Percentiles rank a stretch among this genome's conserved stretches.
Conservation (phyloP, 495 filamentous ascomycete species). For the Parathielavia appendiculata region DNA sequence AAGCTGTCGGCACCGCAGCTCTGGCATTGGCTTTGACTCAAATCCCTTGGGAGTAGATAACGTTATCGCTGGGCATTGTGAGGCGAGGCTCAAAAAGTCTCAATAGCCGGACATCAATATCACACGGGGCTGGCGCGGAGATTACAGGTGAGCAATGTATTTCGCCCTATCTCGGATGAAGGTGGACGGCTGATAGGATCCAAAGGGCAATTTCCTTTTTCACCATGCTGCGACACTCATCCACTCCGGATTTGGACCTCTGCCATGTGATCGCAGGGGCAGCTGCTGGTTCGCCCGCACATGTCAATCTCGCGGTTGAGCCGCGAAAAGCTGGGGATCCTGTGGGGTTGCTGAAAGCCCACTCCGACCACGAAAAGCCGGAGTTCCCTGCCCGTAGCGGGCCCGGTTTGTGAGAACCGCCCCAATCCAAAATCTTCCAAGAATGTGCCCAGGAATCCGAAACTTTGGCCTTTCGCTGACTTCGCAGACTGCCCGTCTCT, state of each 20-base stretch:
- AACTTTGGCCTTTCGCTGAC: background rate
- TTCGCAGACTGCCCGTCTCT: no score
- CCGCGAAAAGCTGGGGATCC: conserved; percentile 11
- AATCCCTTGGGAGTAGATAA: background rate
- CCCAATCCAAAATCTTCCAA: no score
- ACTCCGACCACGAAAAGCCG: no score
- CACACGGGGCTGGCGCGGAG: conserved; percentile 5
- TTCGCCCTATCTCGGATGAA: background rate
- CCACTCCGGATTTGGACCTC: conserved; percentile 1
- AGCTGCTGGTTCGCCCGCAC: conserved; percentile 5
- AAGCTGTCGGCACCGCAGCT: conserved; percentile 3
- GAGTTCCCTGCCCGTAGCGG: no score
- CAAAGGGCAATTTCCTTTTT: background rate
- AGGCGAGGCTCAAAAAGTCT: background rate
- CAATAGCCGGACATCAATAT: background rate
- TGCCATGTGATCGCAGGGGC: conserved; percentile 18
- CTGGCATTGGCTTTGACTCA: conserved; percentile 1
- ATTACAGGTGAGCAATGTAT: background rate
- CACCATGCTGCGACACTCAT: background rate
- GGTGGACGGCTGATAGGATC: background rate
- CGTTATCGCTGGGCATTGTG: background rate
- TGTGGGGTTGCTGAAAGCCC: conserved; percentile 9
- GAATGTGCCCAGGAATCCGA: no score
- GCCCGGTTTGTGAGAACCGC: no score
- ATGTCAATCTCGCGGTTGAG: conserved; percentile 7